Percentiles rank a stretch among this genome's conserved stretches.
These are phyloP conservation scores for Protea cynaroides DNA, from an alignment of 164 flowering plant species.

Conservation along the genomic window DNA sequence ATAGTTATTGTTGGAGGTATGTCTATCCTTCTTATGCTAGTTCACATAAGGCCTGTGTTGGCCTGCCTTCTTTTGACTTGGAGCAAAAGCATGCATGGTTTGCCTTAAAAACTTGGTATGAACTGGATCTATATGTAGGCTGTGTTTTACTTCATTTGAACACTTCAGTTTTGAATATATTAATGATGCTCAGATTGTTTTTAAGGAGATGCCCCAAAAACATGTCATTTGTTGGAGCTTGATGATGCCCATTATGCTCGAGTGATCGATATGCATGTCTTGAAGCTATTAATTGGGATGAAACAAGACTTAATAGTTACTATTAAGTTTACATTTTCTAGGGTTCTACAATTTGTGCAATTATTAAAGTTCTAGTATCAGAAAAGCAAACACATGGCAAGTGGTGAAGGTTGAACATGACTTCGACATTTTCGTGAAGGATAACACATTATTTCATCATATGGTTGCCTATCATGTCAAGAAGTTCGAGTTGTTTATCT, in stretches of 20 bases:
- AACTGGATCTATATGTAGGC: conserved; percentile 54
- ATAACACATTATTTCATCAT: too few relatives aligned
- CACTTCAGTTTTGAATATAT: conserved; percentile 43
- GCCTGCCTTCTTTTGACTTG: conserved; percentile 32
- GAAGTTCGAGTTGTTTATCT: neutral
- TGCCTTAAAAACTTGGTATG: conserved; percentile 53
- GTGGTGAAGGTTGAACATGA: conserved; percentile 57
- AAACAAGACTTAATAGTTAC: conserved; percentile 48
- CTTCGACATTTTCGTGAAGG: conserved; percentile 53
- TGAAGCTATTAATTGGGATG: conserved; percentile 52
- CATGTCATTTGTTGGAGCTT: conserved; percentile 89
- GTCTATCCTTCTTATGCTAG: conserved; percentile 61
- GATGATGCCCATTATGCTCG: conserved; percentile 74
- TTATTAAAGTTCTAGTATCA: conserved; percentile 30
- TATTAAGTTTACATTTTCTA: conserved; percentile 73
- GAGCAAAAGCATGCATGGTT: conserved; percentile 73
- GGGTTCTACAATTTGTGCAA: conserved; percentile 75
- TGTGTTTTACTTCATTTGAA: conserved; percentile 68
- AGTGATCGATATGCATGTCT: conserved; percentile 44
- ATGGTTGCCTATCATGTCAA: neutral
- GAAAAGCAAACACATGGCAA: conserved; percentile 65
- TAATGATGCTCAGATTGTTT: conserved; percentile 43
- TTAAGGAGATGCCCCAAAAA: conserved; percentile 54
- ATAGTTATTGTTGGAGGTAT: too few relatives aligned
- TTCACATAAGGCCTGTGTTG: conserved; percentile 69